Conservation (phyloP, 176 grass and related monocot species). For the Phoenix dactylifera region DNA sequence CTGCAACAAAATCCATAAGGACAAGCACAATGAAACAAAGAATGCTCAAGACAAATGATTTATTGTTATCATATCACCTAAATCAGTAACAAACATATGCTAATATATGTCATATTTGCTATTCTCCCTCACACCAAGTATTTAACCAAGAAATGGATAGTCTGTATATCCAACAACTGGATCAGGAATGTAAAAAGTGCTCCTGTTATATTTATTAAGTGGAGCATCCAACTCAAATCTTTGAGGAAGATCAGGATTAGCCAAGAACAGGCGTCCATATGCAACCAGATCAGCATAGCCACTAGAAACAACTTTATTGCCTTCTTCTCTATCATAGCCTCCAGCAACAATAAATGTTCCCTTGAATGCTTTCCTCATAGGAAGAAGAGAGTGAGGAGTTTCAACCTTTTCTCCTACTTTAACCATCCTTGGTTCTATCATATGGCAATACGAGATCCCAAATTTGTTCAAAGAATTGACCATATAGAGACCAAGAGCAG, state of each 20-base stretch:
- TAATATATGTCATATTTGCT: no score
- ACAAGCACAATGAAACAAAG: no score
- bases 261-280: slow-evolving; percentile 57
- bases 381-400: slow-evolving; percentile 30
- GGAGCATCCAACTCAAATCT: slow-evolving; percentile 56
- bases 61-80: no score
- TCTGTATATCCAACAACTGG: slow-evolving; percentile 59
- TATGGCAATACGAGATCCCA: slow-evolving; percentile 49
- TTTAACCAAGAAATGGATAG: slow-evolving; percentile 43
- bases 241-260: slow-evolving; percentile 64
- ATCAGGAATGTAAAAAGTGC: slow-evolving; percentile 67
- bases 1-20: no score
- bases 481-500: slow-evolving; percentile 55
- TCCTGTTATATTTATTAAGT: slow-evolving; percentile 56
- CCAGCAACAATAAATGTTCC: slow-evolving; percentile 56
- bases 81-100: no score
- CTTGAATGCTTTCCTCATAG: slow-evolving; percentile 51
- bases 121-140: no score
- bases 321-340: slow-evolving; percentile 43
- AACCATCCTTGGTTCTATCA: slow-evolving; percentile 54
- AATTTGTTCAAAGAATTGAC: slow-evolving; percentile 46
- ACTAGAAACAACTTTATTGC: slow-evolving; percentile 36
- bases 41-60: no score
- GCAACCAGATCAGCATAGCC: slow-evolving; percentile 62
- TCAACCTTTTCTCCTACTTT: slow-evolving; percentile 31